Evolutionary conservation across 108 stramenopile species (phyloP), one percentile per base, ranked within the genome.

Genomic region (Skeletonema marinoi): DNA sequence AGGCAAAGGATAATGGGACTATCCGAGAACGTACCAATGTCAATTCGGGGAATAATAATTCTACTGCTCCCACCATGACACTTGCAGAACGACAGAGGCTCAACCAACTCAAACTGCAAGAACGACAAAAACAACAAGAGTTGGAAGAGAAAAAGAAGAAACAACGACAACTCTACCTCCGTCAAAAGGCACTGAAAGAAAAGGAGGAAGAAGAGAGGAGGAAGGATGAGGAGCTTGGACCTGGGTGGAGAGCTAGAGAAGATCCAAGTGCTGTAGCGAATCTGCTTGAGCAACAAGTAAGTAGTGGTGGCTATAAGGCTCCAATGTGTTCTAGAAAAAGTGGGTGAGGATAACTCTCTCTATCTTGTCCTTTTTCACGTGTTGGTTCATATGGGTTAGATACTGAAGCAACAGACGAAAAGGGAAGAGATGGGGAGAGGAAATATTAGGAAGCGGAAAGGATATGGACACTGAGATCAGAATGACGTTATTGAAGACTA

Each of bases 141-240:
- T 32, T 74, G 6, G 78, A 73, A 19, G 82, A 73, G 2, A 78
- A 73, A 50, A 83, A 76, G 48, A 73, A 73, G 42, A 83, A 83
- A 29, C 82, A 78, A 35, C 77, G 82, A 1, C 58, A 78, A 44
- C 61, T 83, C 0, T 83, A 78, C 46, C 65, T 83, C 1, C 64
- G 66, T 38, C 77, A 46, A 29, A 83, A 83, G 63, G 82, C 77
- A 16, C 38, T 66, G 30, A 21, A 38, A 16, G 77, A 83, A 33
- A 74, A 78, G 35, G 77, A 78, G 41, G 77, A 78, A 36, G 82
- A 83, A 39, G 42, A 48, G 16, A 59, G 73, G 10, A 71, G 56
- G 46, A 83, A 83, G 50, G 82, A 83, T 54, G 82, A 73, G 32
- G 82, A 83, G 70, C 59, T 74, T 30, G 82, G 82, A n/a, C 82